Evolutionary conservation across 1,139 yeast species (phyloP).

Genomic region (Magnusiomyces magnusii): DNA sequence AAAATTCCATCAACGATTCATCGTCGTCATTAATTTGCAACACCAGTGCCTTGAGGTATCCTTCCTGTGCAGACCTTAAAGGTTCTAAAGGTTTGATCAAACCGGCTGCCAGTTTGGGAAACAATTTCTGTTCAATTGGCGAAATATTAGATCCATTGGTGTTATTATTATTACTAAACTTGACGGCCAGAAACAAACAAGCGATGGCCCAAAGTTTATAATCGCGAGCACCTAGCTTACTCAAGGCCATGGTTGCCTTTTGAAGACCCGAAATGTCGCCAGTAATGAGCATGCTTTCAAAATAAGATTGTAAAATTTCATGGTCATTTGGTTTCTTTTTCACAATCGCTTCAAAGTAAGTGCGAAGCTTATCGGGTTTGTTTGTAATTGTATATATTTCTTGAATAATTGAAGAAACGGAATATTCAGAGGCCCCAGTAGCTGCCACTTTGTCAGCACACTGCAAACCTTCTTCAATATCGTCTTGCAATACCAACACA

Average conservation of each 20-base stretch:
- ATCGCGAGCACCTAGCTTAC: conserved; percentile 25
- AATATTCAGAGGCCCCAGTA: conserved; percentile 48
- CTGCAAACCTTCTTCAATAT: conserved; percentile 39
- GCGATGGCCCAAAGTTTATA: conserved; percentile 42
- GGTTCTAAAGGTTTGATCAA: conserved; percentile 44
- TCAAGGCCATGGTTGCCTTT: conserved; percentile 32
- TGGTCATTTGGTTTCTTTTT: conserved; percentile 36
- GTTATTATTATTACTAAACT: too few species aligned
- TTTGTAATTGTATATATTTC: conserved; percentile 9
- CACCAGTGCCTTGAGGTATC: conserved; percentile 46
- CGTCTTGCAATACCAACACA: conserved; percentile 40
- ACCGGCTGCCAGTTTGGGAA: conserved; percentile 50
- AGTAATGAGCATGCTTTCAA: conserved; percentile 28
- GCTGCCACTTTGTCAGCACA: conserved; percentile 39
- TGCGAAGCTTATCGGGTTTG: conserved; percentile 26
- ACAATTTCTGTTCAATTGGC: conserved; percentile 41
- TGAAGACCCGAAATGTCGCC: conserved; percentile 31
- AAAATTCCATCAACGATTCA: conserved; percentile 28
- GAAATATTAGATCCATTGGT: conserved; percentile 23
- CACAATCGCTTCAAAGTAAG: conserved; percentile 41
- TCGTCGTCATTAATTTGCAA: conserved; percentile 34
- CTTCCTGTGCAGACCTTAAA: conserved; percentile 47
- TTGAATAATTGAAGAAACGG: conserved; percentile 42
- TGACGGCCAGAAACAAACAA: conserved; percentile 29
- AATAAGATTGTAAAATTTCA: conserved; percentile 28